phyloP scores from a whole-genome alignment of 176 grass and related monocot genomes.

The Carex myosuroides region DNA sequence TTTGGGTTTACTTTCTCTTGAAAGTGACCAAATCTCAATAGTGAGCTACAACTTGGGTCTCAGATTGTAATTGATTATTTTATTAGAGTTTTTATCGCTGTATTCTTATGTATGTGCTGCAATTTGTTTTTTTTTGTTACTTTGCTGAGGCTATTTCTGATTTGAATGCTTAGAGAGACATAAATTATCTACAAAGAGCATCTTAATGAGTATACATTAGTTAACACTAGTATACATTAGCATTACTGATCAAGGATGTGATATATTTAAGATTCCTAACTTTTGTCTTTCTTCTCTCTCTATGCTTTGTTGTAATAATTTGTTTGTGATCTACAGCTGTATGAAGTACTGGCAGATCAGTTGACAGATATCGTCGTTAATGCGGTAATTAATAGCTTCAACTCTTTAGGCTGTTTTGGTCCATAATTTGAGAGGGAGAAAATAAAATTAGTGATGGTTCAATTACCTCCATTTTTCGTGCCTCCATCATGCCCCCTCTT shows the following conservation, averaged over 20 bases:
- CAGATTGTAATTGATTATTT: neutral
- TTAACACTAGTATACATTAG: neutral
- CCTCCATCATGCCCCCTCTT: neutral
- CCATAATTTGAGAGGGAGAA: neutral
- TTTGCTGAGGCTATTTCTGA: neutral
- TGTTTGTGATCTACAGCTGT: constrained; percentile 46
- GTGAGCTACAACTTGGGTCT: neutral
- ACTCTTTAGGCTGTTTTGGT: neutral
- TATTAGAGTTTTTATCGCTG: neutral
- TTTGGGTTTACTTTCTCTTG: neutral
- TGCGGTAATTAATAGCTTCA: constrained; percentile 41
- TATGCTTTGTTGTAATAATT: neutral
- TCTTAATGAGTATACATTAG: neutral
- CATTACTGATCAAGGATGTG: neutral
- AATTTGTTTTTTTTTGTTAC: neutral
- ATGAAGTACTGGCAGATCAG: constrained; percentile 89
- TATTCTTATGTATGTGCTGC: neutral
- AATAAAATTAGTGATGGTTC: neutral
- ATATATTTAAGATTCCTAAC: neutral
- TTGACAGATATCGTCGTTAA: constrained; percentile 76
- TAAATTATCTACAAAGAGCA: neutral
- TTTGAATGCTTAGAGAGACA: neutral
- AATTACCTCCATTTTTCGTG: neutral
- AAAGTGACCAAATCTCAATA: neutral
- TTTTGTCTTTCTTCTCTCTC: neutral